These are phyloP conservation scores for Clitoria ternatea DNA, from an alignment of 306 rosid species.

Conservation along the genomic window DNA sequence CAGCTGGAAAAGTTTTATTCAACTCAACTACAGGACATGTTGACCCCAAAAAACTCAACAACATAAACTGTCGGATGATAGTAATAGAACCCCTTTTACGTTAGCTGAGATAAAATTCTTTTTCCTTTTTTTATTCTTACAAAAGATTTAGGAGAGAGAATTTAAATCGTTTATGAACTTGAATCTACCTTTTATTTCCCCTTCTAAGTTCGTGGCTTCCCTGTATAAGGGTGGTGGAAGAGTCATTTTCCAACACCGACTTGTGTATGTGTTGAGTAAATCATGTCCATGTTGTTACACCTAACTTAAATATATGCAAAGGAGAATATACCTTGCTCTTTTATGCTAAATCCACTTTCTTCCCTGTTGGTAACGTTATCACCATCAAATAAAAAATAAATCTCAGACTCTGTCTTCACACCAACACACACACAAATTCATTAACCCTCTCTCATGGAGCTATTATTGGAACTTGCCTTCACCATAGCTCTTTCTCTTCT, in stretches of 20 bases:
- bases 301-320: conserved; percentile 4
- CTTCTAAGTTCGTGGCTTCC: not conserved
- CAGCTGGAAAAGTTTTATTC: too few species aligned
- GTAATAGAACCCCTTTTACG: not conserved
- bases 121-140: too few species aligned
- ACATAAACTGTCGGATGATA: too few species aligned
- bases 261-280: conserved; percentile 8
- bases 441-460: conserved; percentile 38
- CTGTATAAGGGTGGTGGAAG: conserved; percentile 21
- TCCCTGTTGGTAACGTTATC: conserved; percentile 19
- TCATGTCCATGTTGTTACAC: conserved; percentile 37
- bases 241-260: conserved; percentile 40
- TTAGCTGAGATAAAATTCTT: too few species aligned
- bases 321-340: conserved; percentile 58
- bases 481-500: conserved; percentile 41
- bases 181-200: not conserved
- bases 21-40: too few species aligned
- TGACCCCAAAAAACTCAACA: too few species aligned
- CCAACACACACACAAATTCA: not conserved
- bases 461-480: conserved; percentile 38
- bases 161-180: not conserved
- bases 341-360: conserved; percentile 30
- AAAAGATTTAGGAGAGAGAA: too few species aligned
- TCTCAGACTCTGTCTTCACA: not conserved
- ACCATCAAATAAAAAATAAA: not conserved